These are phyloP conservation scores for Gossypium raimondii DNA, from an alignment of 345 rosid species.

Conservation along the genomic window DNA sequence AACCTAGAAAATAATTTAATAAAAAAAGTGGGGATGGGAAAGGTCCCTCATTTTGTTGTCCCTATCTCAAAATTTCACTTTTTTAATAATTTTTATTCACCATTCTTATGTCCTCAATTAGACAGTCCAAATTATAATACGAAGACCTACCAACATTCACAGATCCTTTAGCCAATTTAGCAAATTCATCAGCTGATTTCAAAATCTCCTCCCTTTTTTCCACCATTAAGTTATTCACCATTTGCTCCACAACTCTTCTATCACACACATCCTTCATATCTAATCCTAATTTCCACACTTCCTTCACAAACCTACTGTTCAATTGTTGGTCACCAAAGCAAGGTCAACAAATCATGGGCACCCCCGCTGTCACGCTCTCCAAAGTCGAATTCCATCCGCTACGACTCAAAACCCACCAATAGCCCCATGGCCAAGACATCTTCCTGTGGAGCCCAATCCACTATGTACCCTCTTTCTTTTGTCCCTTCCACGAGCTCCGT, in stretches of 20 bases:
- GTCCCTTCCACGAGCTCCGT: neutral
- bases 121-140: conserved; percentile 24
- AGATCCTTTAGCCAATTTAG: conserved; percentile 25
- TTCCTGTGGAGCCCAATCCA: conserved; percentile 40
- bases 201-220: conserved; percentile 37
- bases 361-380: conserved; percentile 56
- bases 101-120: conserved; percentile 32
- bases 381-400: conserved; percentile 78
- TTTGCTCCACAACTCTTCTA: conserved; percentile 42
- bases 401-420: conserved; percentile 58
- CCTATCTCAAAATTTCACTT: too few species aligned
- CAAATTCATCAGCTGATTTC: conserved; percentile 26
- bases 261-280: conserved; percentile 65
- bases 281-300: conserved; percentile 57
- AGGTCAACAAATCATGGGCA: conserved; percentile 49
- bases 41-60: too few species aligned
- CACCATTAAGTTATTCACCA: conserved; percentile 55
- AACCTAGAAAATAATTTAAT: too few species aligned
- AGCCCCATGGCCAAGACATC: conserved; percentile 47
- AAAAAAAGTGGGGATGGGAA: too few species aligned
- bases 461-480: conserved; percentile 35
- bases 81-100: neutral
- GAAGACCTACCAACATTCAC: conserved; percentile 36
- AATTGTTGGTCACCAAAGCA: conserved; percentile 51
- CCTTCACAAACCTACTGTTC: conserved; percentile 50